phyloP scores from a whole-genome alignment of 2,329 filamentous ascomycete species.

The Colletotrichum cereale region DNA sequence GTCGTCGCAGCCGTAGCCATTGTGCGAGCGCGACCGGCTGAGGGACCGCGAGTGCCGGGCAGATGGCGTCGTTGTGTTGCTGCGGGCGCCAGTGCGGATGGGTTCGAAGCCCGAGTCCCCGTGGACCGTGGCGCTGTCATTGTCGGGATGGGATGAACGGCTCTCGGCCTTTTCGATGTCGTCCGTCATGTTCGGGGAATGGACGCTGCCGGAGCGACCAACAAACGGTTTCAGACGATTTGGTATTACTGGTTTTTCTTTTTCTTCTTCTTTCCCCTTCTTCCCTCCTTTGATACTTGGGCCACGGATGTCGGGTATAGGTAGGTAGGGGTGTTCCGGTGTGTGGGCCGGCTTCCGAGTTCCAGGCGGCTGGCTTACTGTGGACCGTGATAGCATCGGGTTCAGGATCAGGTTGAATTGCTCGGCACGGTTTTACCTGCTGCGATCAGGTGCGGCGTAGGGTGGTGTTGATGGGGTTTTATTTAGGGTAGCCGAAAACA shows the following conservation, averaged over 20 bases:
- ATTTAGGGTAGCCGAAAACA: slow-evolving; percentile 12
- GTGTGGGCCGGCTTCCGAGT: slow-evolving; percentile 34
- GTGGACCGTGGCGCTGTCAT: slow-evolving; percentile 21
- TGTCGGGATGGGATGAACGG: slow-evolving; percentile 21
- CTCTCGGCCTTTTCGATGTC: slow-evolving; percentile 39
- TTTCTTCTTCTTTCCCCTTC: neutral
- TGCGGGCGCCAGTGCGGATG: slow-evolving; percentile 42
- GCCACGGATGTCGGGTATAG: slow-evolving; percentile 33
- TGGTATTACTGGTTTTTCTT: neutral
- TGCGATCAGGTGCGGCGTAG: slow-evolving; percentile 17
- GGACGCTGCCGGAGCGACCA: too few species aligned
- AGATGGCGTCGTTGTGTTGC: slow-evolving; percentile 16
- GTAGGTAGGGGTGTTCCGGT: slow-evolving; percentile 13
- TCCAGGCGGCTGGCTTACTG: slow-evolving; percentile 28
- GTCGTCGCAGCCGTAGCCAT: slow-evolving; percentile 59
- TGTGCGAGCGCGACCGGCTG: slow-evolving; percentile 54
- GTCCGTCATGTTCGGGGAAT: slow-evolving; percentile 1
- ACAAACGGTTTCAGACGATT: neutral
- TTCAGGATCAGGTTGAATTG: slow-evolving; percentile 1
- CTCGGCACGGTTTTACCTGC: slow-evolving; percentile 2
- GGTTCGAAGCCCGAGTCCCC: slow-evolving; percentile 43
- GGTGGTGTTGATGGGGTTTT: slow-evolving; percentile 9
- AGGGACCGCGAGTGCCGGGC: slow-evolving; percentile 43
- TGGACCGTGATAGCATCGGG: slow-evolving; percentile 23
- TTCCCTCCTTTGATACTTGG: neutral